Percentiles rank a stretch among this genome's conserved stretches.
Conservation (phyloP, 225 moss, liverwort and hornwort species). For the Ulota crispa region DNA sequence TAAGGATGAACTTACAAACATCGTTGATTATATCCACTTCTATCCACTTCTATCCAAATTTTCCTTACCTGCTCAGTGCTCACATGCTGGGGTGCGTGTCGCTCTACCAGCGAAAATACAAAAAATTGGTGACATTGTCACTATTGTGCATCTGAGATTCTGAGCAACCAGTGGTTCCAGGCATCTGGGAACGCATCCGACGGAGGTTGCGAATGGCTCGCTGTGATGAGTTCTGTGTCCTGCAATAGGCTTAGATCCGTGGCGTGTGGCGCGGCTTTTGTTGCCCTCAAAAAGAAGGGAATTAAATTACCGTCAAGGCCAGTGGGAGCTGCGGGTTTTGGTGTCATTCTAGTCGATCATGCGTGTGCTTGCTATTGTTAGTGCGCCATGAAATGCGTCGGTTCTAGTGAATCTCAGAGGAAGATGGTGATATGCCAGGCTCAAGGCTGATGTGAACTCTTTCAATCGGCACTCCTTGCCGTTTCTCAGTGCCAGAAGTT, state of each 20-base stretch:
- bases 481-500: background rate
- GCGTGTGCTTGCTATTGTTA: background rate
- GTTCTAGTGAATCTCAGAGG: slow-evolving; percentile 9
- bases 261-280: background rate
- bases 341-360: background rate
- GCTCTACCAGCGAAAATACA: too few relatives aligned
- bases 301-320: background rate
- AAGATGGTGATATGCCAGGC: background rate
- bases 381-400: background rate
- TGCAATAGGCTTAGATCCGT: background rate
- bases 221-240: background rate
- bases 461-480: background rate
- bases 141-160: too few relatives aligned
- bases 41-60: too few relatives aligned
- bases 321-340: background rate
- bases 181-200: background rate
- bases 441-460: background rate
- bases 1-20: too few relatives aligned
- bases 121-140: too few relatives aligned
- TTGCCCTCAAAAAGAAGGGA: background rate
- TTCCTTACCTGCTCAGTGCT: too few relatives aligned
- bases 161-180: background rate
- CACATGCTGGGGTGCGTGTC: too few relatives aligned
- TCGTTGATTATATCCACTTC: too few relatives aligned
- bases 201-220: background rate